Base-by-base conservation (phyloP, 2,329 filamentous ascomycete species). In the Paracoccidioides lutzii region DNA sequence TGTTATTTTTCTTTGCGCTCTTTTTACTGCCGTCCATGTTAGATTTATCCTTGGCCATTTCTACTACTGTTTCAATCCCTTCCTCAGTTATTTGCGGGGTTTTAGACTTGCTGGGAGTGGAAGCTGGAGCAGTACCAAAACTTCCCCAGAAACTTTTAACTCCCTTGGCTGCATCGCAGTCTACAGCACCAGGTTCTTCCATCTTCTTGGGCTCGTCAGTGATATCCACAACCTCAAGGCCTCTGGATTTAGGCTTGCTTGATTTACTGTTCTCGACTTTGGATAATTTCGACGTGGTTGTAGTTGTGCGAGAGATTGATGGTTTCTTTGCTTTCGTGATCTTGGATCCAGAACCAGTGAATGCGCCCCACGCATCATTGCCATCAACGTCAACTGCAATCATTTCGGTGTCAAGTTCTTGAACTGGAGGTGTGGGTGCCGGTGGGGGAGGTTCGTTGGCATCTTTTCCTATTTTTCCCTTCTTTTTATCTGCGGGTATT, bases 321-420 rank as follows among this genome's bases (percentile, higher is more conserved):
- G 76, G 75, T 56, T 71, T 76, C 59, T 73, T 78, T 1, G 67
- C 76, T 59, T 73, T 78, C 2, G 67, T 68, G 37, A 63, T 60
- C 59, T 71, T 76, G 3, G 64, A 64, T 30, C 51, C 59, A 43
- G 54, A 56, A 37, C 60, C 62, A 52, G 65, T 68, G 52, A 69
- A 62, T 4, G 66, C 65, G 49, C 68, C 69, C 71, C 71, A 76
- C 40, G 63, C 60, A 57, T 73, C 71, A 35, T 65, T 65, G n/a
- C 65, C 67, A 44, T 64, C 61, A 55, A 61, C 60, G 15, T 64
- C 62, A 52, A 65, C 58, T 3, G 65, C 61, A 49, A 66, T 61
- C 14, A 68, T 66, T 50, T 75, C 73, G 4, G 70, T 71, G 4
- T 66, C 69, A 4, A 76, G 61, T 22, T 71, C 73, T 58, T 75